Evolutionary conservation across 768 basidiomycete genomes (phyloP), one percentile per base, ranked within the genome.

Genomic region (Vararia minispora): DNA sequence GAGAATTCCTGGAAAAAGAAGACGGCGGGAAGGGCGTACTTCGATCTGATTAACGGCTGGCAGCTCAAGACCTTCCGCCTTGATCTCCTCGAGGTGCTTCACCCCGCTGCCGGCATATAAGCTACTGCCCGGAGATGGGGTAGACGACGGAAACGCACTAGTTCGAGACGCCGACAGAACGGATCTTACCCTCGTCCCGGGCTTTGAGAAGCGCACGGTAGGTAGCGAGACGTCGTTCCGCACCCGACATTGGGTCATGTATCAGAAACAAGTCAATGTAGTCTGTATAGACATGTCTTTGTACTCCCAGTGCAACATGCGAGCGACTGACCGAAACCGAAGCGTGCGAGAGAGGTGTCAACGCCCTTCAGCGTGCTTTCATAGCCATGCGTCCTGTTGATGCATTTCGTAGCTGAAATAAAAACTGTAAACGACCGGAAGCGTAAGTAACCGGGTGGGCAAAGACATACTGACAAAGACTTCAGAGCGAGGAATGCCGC

Each of bases 21-120:
- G 6, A n/a, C 26, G 13, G 8, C 4, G 7, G 5, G 21, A 1
- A 22, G 4, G 20, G 47, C 61, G 24, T 50, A 74, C 83, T 69
- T 89, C 84, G 42, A 88, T 72, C 53, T 89, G 85, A 52, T 89
- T 86, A 36, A 89, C 76, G 8, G 73, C 57, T 8, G 85, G 85
- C 50, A 68, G 60, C 41, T 72, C 71, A 33, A 71, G 62, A 4
- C 79, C 78, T 0, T 72, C 73, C 6, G 58, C 56, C 40, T 60
- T 65, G 36, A 88, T 78, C 56, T 87, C 83, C 46, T 85, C 73
- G 5, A 87, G 62, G 50, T 88, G 85, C 29, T 72, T 70, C 21
- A 80, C 51, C n/a, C 69, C 69, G 46, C 84, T 86, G 35, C n/a
- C n/a, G n/a, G 28, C 20, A 24, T n/a, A 29, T 22, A 21, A 10